Conservation (phyloP, 306 rosid genomes). For the Pyrus communis region DNA sequence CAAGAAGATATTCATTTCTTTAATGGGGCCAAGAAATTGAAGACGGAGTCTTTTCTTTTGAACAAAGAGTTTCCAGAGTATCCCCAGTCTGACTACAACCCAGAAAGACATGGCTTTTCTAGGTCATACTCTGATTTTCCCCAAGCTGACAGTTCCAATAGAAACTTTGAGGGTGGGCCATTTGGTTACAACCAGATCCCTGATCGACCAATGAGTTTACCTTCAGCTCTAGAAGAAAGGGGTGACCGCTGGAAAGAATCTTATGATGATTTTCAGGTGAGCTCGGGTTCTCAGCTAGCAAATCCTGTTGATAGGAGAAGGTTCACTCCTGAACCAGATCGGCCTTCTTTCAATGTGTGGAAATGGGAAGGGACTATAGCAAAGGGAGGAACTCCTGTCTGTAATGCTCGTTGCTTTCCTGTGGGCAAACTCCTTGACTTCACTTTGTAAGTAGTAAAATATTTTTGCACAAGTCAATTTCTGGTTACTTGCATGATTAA, state of each 20-base stretch:
- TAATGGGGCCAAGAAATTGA: slow-evolving; percentile 60
- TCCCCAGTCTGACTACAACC: slow-evolving; percentile 53
- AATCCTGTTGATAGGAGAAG: slow-evolving; percentile 48
- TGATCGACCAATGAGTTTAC: slow-evolving; percentile 39
- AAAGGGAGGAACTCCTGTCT: slow-evolving; percentile 93
- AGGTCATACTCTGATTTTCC: slow-evolving; percentile 40
- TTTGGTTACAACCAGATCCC: slow-evolving; percentile 42
- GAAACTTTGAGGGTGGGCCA: slow-evolving; percentile 48
- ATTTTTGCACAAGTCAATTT: background rate
- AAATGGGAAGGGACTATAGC: slow-evolving; percentile 99
- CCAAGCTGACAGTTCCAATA: slow-evolving; percentile 38
- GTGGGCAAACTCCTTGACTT: slow-evolving; percentile 84
- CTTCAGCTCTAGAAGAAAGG: slow-evolving; percentile 40
- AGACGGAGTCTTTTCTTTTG: slow-evolving; percentile 41
- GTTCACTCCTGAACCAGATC: slow-evolving; percentile 60
- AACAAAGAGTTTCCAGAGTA: slow-evolving; percentile 83
- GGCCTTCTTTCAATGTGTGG: slow-evolving; percentile 65
- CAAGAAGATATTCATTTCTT: slow-evolving; percentile 45
- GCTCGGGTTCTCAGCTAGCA: slow-evolving; percentile 39
- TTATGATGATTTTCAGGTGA: slow-evolving; percentile 45
- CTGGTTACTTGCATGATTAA: background rate
- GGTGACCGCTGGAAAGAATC: slow-evolving; percentile 60
- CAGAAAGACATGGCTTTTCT: slow-evolving; percentile 48
- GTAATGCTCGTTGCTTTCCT: slow-evolving; percentile 98
- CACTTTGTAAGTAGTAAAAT: slow-evolving; percentile 55